phyloP scores from a whole-genome alignment of 305 asterid species.

The Rubia balearica region DNA sequence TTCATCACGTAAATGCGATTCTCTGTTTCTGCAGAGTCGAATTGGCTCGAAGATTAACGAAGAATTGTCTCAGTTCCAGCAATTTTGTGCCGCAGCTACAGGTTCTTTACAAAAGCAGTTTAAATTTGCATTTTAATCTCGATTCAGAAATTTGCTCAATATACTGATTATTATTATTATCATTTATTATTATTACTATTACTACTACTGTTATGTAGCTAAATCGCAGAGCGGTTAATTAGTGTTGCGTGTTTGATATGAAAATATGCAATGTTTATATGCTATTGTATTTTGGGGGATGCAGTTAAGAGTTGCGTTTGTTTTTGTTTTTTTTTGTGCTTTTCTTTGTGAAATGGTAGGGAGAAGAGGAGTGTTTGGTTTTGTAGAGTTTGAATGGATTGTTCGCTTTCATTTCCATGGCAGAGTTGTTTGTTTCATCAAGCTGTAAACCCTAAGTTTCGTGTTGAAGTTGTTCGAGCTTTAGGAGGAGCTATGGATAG shows the following conservation, averaged over 20 bases:
- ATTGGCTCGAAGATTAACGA: conserved; percentile 30
- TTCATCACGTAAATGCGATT: background rate
- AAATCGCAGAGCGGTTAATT: background rate
- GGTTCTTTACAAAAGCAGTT: background rate
- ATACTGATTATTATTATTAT: background rate
- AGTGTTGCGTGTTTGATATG: background rate
- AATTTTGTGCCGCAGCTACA: conserved; percentile 5
- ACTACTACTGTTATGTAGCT: background rate
- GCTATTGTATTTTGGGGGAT: background rate
- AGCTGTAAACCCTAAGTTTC: conserved; percentile 29
- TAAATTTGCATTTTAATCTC: background rate
- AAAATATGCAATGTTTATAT: background rate
- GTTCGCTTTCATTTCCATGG: conserved; percentile 11
- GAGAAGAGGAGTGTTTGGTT: background rate
- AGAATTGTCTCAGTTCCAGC: conserved; percentile 3
- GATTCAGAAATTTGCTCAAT: background rate
- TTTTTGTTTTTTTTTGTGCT: background rate
- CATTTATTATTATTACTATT: no score
- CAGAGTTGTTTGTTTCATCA: conserved; percentile 32
- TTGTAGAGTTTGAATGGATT: background rate
- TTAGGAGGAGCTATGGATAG: conserved; percentile 21
- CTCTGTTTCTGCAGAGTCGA: conserved; percentile 31
- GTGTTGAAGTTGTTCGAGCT: conserved; percentile 29
- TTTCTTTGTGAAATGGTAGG: background rate
- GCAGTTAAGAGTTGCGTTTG: background rate